Base-by-base conservation (phyloP, 1,284 basidiomycete genomes). In the Sporisorium reilianum region DNA sequence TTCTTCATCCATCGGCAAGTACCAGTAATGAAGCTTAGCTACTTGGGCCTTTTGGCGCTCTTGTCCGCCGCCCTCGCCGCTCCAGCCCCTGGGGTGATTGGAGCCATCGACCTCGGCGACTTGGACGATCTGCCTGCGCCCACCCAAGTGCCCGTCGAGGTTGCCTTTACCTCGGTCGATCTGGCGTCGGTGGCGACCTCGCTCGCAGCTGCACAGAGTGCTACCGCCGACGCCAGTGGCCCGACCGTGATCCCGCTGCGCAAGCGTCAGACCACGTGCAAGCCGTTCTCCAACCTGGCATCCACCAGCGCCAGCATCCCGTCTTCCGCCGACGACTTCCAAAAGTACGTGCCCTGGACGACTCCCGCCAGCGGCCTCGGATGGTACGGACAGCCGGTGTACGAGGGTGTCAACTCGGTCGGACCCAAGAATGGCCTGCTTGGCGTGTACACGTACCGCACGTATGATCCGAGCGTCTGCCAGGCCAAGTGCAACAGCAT, bases 401-500 rank as follows among this genome's bases (percentile, higher is more conserved):
- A 38, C 50, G 36, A 38, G 22, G 36, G 36, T 26, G 22, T 40
- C 22, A 52, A 52, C 36, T 52, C 50, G 12, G 34, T 40, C 20
- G 50, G 50, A 40, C 50, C 50, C 8, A 52, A 52, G 50, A 52
- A 52, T n/a, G 50, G 50, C 22, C 26, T 52, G 36, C 34, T 52
- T 7, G n/a, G 50, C 36, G 36, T 52, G 9, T 18, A 40, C 36
- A 20, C 50, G 16, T 52, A 52, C 50, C 23, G 22, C 23, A 36
- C n/a, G 16, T 52, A 52, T 36, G 22, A 38, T 25, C 20, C 36
- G 6, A 52, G 23, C 18, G 22, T 23, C 7, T 52, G 50, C 36
- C 2, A 23, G 20, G 12, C 34, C 22, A 26, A 25, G 22, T 52
- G 50, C 36, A 36, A 52, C 36, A 40, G 23, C 23, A 1, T 38